Evolutionary conservation across 306 rosid species (phyloP), one percentile per base, ranked within the genome.

Genomic region (Quercus wislizeni): DNA sequence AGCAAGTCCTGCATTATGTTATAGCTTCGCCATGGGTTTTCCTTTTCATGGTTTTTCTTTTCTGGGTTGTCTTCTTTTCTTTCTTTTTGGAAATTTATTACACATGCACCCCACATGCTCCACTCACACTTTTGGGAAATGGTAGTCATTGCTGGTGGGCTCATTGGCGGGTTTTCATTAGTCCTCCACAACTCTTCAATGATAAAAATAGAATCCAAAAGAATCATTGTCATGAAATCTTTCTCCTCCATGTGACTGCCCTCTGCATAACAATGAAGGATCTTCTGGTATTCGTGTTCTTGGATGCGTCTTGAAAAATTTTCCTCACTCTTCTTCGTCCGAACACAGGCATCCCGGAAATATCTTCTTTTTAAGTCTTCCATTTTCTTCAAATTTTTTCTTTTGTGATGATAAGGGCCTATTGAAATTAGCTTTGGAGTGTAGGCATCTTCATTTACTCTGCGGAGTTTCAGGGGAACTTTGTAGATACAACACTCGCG

Each of bases 391-490:
- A 77, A 46, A n/a, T 64, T 55, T 30, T 13, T 14, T 3, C 17
- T 55, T 6, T 55, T 23, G 18, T 77, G 8, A 77, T 77, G 85
- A 23, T 62, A 63, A 9, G 61, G 81, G 30, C 85, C 85, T 1
- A 82, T 82, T 6, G 85, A 82, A 5, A 82, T 33, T 10, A 82
- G 18, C 51, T 59, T 73, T 4, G 85, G 81, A 19, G 74, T 76
- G 78, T 63, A 82, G 13, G 71, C 73, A 5, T 27, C 61, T 35
- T 38, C 15, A 1, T 82, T 72, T 15, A 77, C 78, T 5, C 20
- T 28, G 3, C 81, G 70, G 4, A 82, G 78, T 38, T 55, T 73
- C 38, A 12, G 55, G 23, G 81, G 85, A 38, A 77, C 25, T 27
- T 67, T 64, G 23, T 82, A 52, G 70, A 82, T 77, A 18, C 81